phyloP scores from a whole-genome alignment of 1,139 yeast species.

The Eremothecium cymbalariae region DNA sequence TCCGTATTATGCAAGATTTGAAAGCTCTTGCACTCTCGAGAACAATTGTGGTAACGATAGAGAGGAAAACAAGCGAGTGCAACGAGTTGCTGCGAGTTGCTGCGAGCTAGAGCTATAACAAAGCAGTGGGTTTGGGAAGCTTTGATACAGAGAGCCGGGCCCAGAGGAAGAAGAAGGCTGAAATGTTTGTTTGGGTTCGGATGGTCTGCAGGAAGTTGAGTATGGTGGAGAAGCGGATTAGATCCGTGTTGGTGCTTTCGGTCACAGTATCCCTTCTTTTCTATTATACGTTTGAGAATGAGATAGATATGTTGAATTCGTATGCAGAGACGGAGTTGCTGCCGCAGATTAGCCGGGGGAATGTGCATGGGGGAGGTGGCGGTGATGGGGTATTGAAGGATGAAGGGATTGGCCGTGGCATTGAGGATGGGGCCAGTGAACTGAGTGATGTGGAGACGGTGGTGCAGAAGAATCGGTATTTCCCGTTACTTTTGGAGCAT shows the following conservation, averaged over 20 bases:
- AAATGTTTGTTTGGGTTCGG: too few species aligned
- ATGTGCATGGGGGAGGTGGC: not conserved
- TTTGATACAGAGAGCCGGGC: too few species aligned
- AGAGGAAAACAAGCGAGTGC: too few species aligned
- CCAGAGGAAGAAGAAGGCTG: constrained; percentile 2
- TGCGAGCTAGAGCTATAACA: too few species aligned
- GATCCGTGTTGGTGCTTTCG: constrained; percentile 24
- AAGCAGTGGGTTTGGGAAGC: too few species aligned
- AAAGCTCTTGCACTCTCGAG: too few species aligned
- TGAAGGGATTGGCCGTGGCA: constrained; percentile 2
- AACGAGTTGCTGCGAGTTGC: too few species aligned
- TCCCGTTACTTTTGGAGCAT: constrained; percentile 29
- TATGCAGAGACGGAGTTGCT: constrained; percentile 30
- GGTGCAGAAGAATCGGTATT: constrained; percentile 34
- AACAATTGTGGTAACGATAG: too few species aligned
- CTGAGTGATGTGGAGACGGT: constrained; percentile 21
- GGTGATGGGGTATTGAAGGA: constrained; percentile 5
- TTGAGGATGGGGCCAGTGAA: constrained; percentile 10
- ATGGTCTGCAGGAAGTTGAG: constrained; percentile 15
- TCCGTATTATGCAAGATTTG: too few species aligned
- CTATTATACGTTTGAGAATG: constrained; percentile 32
- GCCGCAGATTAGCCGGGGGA: constrained; percentile 22
- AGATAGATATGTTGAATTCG: constrained; percentile 30
- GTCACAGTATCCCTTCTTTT: constrained; percentile 28
- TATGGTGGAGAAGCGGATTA: constrained; percentile 8